Evolutionary conservation across 1,284 basidiomycete species (phyloP).

Genomic region (Stygiomarasmius scandens): DNA sequence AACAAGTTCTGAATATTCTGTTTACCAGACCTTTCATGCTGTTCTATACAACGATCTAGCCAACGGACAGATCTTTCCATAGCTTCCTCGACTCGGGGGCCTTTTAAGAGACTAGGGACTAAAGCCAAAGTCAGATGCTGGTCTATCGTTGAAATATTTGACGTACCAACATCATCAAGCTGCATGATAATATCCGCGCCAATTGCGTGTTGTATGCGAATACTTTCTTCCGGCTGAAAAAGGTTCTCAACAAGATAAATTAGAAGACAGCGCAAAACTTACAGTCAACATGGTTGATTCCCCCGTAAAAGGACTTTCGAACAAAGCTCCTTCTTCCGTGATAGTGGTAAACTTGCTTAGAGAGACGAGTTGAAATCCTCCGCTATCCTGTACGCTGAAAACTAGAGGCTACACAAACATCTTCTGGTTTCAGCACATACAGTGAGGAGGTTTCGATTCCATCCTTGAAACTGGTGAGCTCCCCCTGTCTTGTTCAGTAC

Average conservation of each 20-base stretch:
- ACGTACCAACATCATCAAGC: slow-evolving; percentile 83
- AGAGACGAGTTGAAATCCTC: slow-evolving; percentile 86
- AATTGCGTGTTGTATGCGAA: slow-evolving; percentile 67
- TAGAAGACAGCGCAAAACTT: slow-evolving; percentile 21
- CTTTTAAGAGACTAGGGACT: slow-evolving; percentile 77
- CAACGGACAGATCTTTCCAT: slow-evolving; percentile 82
- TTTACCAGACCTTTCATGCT: slow-evolving; percentile 68
- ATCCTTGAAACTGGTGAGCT: slow-evolving; percentile 84
- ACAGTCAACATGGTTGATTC: slow-evolving; percentile 85
- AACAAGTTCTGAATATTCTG: slow-evolving; percentile 75
- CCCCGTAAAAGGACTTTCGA: slow-evolving; percentile 80
- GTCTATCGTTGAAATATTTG: slow-evolving; percentile 2
- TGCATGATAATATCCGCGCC: slow-evolving; percentile 93
- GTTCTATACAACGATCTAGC: slow-evolving; percentile 82
- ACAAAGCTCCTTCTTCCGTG: slow-evolving; percentile 84
- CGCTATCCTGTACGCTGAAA: slow-evolving; percentile 62
- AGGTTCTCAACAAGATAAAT: not conserved
- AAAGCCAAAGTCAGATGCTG: not conserved
- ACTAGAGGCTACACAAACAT: slow-evolving; percentile 12
- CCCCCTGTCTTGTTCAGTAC: slow-evolving; percentile 75
- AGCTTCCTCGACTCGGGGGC: slow-evolving; percentile 79
- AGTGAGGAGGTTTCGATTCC: slow-evolving; percentile 81
- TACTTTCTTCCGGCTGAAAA: slow-evolving; percentile 21
- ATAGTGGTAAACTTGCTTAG: slow-evolving; percentile 82
- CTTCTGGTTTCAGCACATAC: slow-evolving; percentile 39